Conservation (phyloP, 768 basidiomycete genomes). For the Podaxis pistillaris region DNA sequence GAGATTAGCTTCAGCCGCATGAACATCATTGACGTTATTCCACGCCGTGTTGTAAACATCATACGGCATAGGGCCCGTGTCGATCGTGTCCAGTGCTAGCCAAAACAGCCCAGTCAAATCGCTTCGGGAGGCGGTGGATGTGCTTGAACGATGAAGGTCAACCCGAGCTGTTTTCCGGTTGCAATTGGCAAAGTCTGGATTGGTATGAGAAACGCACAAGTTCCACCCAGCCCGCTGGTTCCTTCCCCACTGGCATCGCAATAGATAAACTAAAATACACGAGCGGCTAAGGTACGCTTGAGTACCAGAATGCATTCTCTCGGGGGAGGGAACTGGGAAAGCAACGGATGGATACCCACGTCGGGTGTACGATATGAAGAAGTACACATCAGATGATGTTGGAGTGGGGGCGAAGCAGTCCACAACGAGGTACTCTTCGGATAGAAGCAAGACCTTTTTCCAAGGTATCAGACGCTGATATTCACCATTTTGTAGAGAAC, state of each 20-base stretch:
- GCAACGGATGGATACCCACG: background rate
- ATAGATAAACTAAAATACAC: background rate
- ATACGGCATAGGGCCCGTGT: too few species aligned
- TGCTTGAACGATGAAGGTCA: too few species aligned
- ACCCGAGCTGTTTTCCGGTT: too few species aligned
- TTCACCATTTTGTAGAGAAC: background rate
- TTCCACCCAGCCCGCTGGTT: background rate
- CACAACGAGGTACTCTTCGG: background rate
- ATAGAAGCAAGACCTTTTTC: background rate
- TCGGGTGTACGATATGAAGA: background rate
- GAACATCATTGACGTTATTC: too few species aligned
- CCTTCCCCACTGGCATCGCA: background rate
- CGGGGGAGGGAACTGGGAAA: background rate
- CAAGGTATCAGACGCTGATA: background rate
- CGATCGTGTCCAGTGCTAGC: too few species aligned
- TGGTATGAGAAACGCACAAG: background rate
- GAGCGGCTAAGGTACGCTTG: background rate
- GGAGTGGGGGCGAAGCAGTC: background rate
- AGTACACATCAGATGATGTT: background rate
- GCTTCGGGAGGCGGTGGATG: too few species aligned
- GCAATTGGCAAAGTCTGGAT: too few species aligned
- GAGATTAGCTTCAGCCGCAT: too few species aligned
- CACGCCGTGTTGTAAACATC: too few species aligned
- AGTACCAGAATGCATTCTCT: background rate
- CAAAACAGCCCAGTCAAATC: too few species aligned